A percentile compares a stretch with the other conserved stretches of the same genome.
Conservation (phyloP, 306 rosid species). For the Cicer cuneatum region DNA sequence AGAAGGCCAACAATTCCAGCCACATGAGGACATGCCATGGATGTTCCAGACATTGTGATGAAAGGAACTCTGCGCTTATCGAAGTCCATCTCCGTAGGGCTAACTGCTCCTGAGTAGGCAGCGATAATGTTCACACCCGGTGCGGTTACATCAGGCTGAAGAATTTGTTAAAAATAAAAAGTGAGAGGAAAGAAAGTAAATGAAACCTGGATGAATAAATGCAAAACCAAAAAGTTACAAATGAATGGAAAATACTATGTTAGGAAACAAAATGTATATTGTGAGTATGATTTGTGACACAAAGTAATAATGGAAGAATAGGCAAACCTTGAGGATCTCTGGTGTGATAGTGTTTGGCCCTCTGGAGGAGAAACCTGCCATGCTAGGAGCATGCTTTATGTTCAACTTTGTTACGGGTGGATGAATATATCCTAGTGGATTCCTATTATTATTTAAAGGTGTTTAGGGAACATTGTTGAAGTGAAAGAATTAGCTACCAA, state of each 20-base stretch:
- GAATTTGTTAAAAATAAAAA: neutral
- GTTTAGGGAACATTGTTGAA: neutral
- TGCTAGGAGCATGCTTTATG: slow-evolving; percentile 64
- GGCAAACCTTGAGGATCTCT: slow-evolving; percentile 48
- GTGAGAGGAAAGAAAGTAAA: neutral
- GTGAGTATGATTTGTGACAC: neutral
- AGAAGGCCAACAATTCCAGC: slow-evolving; percentile 78
- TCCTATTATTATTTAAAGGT: slow-evolving; percentile 43
- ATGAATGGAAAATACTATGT: neutral
- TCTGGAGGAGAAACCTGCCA: slow-evolving; percentile 78
- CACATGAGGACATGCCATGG: slow-evolving; percentile 88
- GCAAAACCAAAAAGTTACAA: slow-evolving; percentile 13
- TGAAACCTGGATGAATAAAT: neutral
- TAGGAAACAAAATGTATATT: neutral
- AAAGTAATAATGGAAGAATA: neutral
- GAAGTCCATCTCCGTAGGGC: slow-evolving; percentile 48
- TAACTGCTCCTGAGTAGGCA: slow-evolving; percentile 54
- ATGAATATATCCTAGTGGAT: slow-evolving; percentile 62
- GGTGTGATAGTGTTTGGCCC: slow-evolving; percentile 69
- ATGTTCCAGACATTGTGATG: slow-evolving; percentile 70
- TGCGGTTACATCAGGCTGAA: slow-evolving; percentile 79
- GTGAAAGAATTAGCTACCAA: neutral
- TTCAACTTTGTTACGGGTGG: slow-evolving; percentile 49
- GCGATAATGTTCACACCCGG: slow-evolving; percentile 79
- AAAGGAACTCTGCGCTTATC: slow-evolving; percentile 63